Base-by-base conservation (phyloP, 2,329 filamentous ascomycete species). In the Cadophora sp. region DNA sequence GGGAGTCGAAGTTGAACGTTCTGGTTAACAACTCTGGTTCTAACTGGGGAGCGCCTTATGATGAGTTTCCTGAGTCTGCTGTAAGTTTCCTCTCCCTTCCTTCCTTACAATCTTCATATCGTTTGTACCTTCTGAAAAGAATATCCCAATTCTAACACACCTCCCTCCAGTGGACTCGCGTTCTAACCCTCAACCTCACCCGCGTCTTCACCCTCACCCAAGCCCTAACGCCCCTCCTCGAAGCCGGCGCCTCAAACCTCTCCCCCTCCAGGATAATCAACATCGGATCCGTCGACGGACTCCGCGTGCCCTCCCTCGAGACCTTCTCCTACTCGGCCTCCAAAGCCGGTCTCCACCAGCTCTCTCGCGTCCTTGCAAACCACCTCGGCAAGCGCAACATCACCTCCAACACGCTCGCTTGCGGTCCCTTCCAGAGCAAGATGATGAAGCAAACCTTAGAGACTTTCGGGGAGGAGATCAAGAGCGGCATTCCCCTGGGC, bases 381-480 rank as follows among this genome's bases (percentile, higher is more conserved):
- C 89, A 89, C 73, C 78, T 91, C 41, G 89, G 88, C 0, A 84
- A 84, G 65, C 74, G 85, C 51, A 82, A 85, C 62, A 84, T 91
- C 67, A 91, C 88, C 43, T 84, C 81, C 69, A 93, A 93, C 75
- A 87, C 88, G 3, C 79, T 93, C 65, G 91, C 91, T 6, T 92
- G 90, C 68, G 91, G 91, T 3, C 90, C 90, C 3, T 91, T 91
- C 68, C 83, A 88, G 70, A 89, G 88, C 20, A 90, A 89, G 74
- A 91, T 92, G 84, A 92, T 92, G 90, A 89, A 88, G 47, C 84
- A 86, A 1, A 92, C 90, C 79, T 83, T 90, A 72, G 80, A 86
- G 65, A 82, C 88, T 39, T 84, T 84, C 66, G 81, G 84, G 58
- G 84, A 86, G 4, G 77, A 77, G 7, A 89, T 91, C 71, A 82